Evolutionary conservation across 768 basidiomycete genomes (phyloP).

Genomic region (Termitomyces sp.): DNA sequence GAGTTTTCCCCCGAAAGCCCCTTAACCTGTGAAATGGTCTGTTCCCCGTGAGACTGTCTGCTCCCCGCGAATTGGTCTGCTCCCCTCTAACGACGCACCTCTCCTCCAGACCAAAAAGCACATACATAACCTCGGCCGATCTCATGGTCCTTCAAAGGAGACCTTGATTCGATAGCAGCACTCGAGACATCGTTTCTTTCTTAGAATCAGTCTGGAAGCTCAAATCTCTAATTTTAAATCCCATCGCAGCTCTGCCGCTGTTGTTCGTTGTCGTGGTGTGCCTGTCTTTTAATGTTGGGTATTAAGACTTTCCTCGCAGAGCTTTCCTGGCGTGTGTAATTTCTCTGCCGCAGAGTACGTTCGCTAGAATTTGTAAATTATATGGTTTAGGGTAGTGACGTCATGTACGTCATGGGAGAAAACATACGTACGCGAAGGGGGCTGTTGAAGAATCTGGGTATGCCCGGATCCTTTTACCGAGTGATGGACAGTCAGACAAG

Average conservation of each 20-base stretch:
- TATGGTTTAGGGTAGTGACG: slow-evolving; percentile 2
- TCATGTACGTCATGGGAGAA: background rate
- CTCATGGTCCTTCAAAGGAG: background rate
- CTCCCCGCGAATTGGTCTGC: background rate
- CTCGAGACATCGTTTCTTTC: background rate
- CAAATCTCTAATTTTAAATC: background rate
- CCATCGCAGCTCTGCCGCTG: background rate
- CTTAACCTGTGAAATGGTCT: background rate
- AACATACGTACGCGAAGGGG: background rate
- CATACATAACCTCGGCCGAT: background rate
- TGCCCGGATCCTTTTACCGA: background rate
- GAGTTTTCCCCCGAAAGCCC: background rate
- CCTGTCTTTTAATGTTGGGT: too few species aligned
- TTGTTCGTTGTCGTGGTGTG: too few species aligned
- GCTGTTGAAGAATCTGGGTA: too few species aligned
- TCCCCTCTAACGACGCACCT: background rate
- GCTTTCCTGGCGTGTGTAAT: too few species aligned
- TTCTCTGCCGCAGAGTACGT: background rate
- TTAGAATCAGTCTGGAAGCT: slow-evolving; percentile 1
- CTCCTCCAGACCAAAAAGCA: background rate
- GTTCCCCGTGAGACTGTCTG: too few species aligned
- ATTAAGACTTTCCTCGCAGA: too few species aligned
- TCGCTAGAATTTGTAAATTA: slow-evolving; percentile 5
- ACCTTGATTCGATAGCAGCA: background rate
- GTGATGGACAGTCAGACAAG: background rate